Evolutionary conservation across 140 eudicot genomes (phyloP), one percentile per base, ranked within the genome.

Genomic region (Senecio squalidus): DNA sequence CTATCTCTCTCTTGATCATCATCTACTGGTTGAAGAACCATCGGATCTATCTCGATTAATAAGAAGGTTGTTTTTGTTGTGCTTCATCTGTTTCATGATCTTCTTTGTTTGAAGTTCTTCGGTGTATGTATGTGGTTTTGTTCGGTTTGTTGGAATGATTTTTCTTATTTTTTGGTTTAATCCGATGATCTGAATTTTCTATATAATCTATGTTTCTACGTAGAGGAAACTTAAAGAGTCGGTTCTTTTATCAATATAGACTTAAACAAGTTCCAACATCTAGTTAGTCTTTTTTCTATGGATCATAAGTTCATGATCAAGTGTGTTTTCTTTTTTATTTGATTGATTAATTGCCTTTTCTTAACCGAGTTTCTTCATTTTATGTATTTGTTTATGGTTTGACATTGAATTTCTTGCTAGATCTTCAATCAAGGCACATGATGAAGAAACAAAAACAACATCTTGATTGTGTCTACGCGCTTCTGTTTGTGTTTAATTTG

Each of bases 21-120:
- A 55, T 49, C 49, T 17, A 15, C 45, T 60, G 30, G 49, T 67
- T 7, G 70, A 45, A 52, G 64, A 33, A 30, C 58, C 18, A 67
- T 43, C 60, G 68, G 79, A 74, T 68, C 79, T 45, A 26, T 61
- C 27, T 30, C 29, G 56, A 65, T 36, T 23, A 13, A 65, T 36
- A 17, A 6, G 43, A 51, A 67, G 66, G 79, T 59, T 54, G 66
- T 43, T 34, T 27, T 33, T 46, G 6, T 9, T 28, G 20, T 51
- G 13, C 7, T 27, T 73, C 53, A 29, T 51, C 64, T 17, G 58
- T 59, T 53, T 67, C 69, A 22, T 5, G 31, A 17, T 55, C 66
- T 62, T 71, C 53, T 64, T 57, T 24, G n/a, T 53, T 50, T 40
- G 22, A 41, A n/a, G 15, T 33, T 51, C 23, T 5, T 33, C 16